Evolutionary conservation across 345 rosid genomes (phyloP).

Genomic region (Toxicodendron radicans): DNA sequence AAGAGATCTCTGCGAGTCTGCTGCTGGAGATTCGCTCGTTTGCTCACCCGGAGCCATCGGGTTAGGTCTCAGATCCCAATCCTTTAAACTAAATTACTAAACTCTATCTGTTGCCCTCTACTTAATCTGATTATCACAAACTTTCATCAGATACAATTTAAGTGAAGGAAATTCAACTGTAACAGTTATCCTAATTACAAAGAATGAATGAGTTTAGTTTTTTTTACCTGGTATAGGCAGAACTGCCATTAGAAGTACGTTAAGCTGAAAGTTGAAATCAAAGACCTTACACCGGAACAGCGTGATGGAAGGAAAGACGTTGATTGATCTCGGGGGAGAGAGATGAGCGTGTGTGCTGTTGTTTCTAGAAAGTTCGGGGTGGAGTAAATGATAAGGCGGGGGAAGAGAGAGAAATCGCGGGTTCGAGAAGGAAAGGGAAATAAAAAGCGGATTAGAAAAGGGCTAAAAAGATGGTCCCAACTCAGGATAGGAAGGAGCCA

Average conservation of each 20-base stretch:
- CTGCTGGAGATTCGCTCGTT: slow-evolving; percentile 53
- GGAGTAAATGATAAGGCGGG: slow-evolving; percentile 45
- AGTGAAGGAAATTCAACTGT: not conserved
- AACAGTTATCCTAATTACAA: too few relatives aligned
- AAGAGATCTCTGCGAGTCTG: slow-evolving; percentile 74
- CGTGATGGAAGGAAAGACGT: not conserved
- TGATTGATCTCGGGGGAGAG: not conserved
- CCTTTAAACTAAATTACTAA: slow-evolving; percentile 8
- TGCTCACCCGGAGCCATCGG: slow-evolving; percentile 66
- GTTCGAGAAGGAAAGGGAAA: slow-evolving; percentile 40
- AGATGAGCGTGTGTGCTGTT: slow-evolving; percentile 13
- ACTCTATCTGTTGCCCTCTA: slow-evolving; percentile 1
- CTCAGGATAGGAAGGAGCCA: slow-evolving; percentile 37
- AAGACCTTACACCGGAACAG: not conserved
- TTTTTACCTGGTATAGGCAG: not conserved
- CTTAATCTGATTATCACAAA: slow-evolving; percentile 10
- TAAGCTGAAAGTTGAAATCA: slow-evolving; percentile 12
- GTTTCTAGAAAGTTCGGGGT: slow-evolving; percentile 86
- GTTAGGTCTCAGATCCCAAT: slow-evolving; percentile 38
- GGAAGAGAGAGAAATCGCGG: slow-evolving; percentile 24
- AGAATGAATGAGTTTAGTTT: too few relatives aligned
- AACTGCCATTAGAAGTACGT: not conserved
- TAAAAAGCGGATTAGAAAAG: not conserved
- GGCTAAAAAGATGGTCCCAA: slow-evolving; percentile 26
- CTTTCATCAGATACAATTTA: slow-evolving; percentile 16